Evolutionary conservation across 2,329 filamentous ascomycete genomes (phyloP).

Genomic region (Talaromyces sp.): DNA sequence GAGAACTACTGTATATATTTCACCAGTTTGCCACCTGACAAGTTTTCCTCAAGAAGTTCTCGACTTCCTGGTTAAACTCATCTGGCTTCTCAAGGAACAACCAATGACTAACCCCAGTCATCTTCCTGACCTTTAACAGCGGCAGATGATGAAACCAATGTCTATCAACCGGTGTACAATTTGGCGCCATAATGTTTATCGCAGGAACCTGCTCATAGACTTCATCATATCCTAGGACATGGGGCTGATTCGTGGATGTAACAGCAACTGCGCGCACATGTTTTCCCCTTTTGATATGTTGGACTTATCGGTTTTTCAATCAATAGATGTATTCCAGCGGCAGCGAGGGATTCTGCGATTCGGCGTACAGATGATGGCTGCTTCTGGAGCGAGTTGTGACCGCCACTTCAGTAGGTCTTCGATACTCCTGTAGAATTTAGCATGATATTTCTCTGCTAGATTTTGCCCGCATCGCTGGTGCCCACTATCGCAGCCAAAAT

Average conservation of each 20-base stretch:
- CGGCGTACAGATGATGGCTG: background rate
- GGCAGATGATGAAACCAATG: constrained; percentile 1
- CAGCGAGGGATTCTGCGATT: background rate
- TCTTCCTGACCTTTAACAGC: background rate
- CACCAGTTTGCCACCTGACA: too few species aligned
- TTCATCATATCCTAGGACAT: background rate
- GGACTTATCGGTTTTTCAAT: background rate
- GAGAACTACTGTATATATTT: too few species aligned
- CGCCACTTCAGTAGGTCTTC: background rate
- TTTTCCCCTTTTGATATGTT: constrained; percentile 17
- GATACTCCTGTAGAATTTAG: background rate
- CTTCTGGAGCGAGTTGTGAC: background rate
- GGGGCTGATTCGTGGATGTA: background rate
- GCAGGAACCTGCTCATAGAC: constrained; percentile 1
- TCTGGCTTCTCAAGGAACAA: constrained; percentile 8
- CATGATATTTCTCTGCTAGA: background rate
- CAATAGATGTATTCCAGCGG: background rate
- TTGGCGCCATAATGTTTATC: background rate
- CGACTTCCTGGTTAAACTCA: background rate
- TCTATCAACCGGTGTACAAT: background rate
- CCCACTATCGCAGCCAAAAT: background rate
- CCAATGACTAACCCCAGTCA: constrained; percentile 5
- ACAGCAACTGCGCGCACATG: background rate
- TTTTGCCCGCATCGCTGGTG: background rate
- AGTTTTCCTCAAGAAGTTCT: too few species aligned